Base-by-base conservation (phyloP, 2,329 filamentous ascomycete genomes). In the Tolypocladium tundrense region DNA sequence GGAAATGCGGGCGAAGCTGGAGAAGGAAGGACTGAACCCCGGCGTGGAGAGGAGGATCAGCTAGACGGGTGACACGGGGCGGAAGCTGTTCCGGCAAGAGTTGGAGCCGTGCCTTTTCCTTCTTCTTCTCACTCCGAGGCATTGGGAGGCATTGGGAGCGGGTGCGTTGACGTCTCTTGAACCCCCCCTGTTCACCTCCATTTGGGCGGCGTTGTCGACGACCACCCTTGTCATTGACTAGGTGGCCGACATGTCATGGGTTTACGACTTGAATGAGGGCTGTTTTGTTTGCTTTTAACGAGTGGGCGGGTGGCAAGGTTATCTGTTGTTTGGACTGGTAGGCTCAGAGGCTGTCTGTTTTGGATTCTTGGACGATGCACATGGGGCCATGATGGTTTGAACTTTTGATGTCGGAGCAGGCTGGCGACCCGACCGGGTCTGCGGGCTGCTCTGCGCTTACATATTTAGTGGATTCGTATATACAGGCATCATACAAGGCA, bases 31-130 rank as follows among this genome's bases (percentile, higher is more conserved):
- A 1, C 63, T 73, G 54, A 69, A 66, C 55, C 65, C 71, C 48
- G 71, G 74, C 19, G 65, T 73, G 56, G 80, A 80, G 57, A 77
- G 75, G 66, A 73, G 79, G 63, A 72, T 77, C 58, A 83, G 79
- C 67, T 84, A 70, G 24, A 73, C 10, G 57, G 19, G 19, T 35
- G 14, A n/a, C 16, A 33, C 19, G 10, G 13, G 31, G 31, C 31
- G 48, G 48, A 37, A 52, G 7, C 10, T 14, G 19, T 35, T 51
- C 31, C 48, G 31, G 19, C 48, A 52, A 52, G 48, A 52, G 48
- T n/a, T 37, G 48, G 48, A 31, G 16, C 27, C 27, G 4, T 10
- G 31, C 9, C 6, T 37, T 5, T 51, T 51, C 5, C 27, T 31
- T 31, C 6, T 31, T 31, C 27, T 19, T 8, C 16, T 33, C 27